These are phyloP conservation scores for Fusarium sp. DNA, from an alignment of 2,329 filamentous ascomycete genomes.

Conservation along the genomic window DNA sequence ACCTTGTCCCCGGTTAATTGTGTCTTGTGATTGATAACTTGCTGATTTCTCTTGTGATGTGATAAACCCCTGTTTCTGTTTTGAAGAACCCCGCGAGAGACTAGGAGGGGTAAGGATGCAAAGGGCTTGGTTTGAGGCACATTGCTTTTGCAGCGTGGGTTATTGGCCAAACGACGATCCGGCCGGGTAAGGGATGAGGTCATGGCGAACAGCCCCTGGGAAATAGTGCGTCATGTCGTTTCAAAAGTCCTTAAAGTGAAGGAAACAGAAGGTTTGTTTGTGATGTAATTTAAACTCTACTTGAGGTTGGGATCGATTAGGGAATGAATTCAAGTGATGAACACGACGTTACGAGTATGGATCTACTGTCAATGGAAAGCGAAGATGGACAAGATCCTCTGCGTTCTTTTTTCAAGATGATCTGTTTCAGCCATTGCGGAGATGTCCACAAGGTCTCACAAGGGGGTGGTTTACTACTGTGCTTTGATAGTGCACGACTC, in stretches of 20 bases:
- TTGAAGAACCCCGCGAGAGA: conserved; percentile 21
- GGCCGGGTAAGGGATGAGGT: conserved; percentile 42
- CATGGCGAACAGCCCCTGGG: conserved; percentile 43
- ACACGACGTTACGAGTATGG: not conserved
- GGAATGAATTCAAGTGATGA: conserved; percentile 4
- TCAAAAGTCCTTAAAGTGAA: conserved; percentile 11
- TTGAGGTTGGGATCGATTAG: conserved; percentile 1
- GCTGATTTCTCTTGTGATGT: conserved; percentile 8
- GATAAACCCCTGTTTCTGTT: conserved; percentile 24
- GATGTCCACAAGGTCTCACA: not conserved
- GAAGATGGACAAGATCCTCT: not conserved
- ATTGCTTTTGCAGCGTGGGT: conserved; percentile 26
- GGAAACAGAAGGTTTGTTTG: conserved; percentile 4
- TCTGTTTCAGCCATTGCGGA: conserved; percentile 28
- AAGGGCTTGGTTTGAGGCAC: conserved; percentile 37
- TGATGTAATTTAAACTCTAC: conserved; percentile 26
- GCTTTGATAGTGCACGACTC: conserved; percentile 13
- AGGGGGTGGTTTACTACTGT: not conserved
- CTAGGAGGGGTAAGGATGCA: conserved; percentile 26
- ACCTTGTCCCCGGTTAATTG: not conserved
- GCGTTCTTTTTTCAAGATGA: not conserved
- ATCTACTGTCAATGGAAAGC: not conserved
- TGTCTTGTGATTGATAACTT: not conserved
- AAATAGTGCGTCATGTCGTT: conserved; percentile 45
- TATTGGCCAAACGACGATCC: conserved; percentile 34